Conservation (phyloP, 2,329 filamentous ascomycete genomes). For the Trichoderma sp. region DNA sequence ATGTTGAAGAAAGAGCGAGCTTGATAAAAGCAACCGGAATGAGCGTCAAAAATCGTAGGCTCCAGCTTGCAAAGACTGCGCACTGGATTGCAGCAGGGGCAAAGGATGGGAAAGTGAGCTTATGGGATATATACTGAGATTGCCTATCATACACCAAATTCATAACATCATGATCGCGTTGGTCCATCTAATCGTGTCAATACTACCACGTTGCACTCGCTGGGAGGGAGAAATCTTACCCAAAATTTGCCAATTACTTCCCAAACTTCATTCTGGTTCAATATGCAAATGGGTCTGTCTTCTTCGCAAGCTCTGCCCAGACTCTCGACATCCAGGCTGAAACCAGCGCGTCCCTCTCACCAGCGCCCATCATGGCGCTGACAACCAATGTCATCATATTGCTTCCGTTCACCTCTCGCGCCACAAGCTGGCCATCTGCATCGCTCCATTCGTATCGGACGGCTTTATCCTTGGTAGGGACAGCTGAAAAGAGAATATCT, state of each 20-base stretch:
- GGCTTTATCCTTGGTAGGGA: constrained; percentile 25
- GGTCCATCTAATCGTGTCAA: not conserved
- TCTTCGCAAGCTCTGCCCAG: constrained; percentile 33
- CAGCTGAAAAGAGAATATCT: constrained; percentile 29
- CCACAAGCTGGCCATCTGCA: constrained; percentile 28
- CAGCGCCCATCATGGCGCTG: constrained; percentile 30
- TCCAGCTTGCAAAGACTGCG: constrained; percentile 61
- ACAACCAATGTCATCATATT: constrained; percentile 32
- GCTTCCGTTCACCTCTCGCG: constrained; percentile 32
- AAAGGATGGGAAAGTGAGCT: constrained; percentile 91
- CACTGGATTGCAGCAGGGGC: constrained; percentile 90
- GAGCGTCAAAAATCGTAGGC: constrained; percentile 60
- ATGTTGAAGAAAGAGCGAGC: not conserved
- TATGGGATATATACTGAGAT: constrained; percentile 86
- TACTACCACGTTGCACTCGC: not conserved
- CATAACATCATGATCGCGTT: not conserved
- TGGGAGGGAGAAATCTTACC: not conserved
- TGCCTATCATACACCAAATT: not conserved
- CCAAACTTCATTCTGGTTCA: not conserved
- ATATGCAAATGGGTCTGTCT: not conserved
- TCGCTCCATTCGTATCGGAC: constrained; percentile 36
- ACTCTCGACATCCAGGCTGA: constrained; percentile 36
- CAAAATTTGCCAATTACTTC: no score
- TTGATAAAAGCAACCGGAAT: not conserved
- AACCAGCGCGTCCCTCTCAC: constrained; percentile 34